These are phyloP conservation scores for Psophocarpus tetragonolobus DNA, from an alignment of 306 rosid genomes.

Conservation along the genomic window DNA sequence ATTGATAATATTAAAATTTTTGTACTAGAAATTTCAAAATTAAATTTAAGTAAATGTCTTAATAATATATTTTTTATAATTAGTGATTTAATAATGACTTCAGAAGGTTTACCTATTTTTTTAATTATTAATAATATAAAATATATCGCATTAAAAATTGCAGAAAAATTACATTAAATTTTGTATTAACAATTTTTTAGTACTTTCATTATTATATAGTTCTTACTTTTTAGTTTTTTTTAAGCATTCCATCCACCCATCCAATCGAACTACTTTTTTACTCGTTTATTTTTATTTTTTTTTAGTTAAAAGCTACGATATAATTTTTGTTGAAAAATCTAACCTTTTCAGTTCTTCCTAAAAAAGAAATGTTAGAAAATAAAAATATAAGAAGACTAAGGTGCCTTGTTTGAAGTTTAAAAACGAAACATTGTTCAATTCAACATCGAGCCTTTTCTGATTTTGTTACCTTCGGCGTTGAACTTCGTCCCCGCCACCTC, in stretches of 20 bases:
- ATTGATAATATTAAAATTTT: too few species aligned
- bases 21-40: too few species aligned
- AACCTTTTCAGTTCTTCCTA: background rate
- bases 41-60: too few species aligned
- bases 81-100: too few species aligned
- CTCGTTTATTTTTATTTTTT: background rate
- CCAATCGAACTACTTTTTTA: background rate
- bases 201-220: too few species aligned
- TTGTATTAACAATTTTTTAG: too few species aligned
- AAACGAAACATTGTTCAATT: constrained; percentile 6
- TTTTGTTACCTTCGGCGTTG: constrained; percentile 21
- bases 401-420: constrained; percentile 12
- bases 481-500: constrained; percentile 5
- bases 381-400: background rate
- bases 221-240: background rate
- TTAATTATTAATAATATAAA: background rate
- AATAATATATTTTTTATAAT: too few species aligned
- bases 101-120: too few species aligned
- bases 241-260: background rate
- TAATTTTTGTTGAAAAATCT: background rate
- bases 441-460: background rate
- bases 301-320: background rate
- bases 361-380: background rate
- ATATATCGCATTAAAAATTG: background rate
- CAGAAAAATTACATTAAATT: background rate